Percentiles rank a stretch among this genome's conserved stretches.
phyloP scores from a whole-genome alignment of 306 rosid genomes.

The Ormosia emarginata region DNA sequence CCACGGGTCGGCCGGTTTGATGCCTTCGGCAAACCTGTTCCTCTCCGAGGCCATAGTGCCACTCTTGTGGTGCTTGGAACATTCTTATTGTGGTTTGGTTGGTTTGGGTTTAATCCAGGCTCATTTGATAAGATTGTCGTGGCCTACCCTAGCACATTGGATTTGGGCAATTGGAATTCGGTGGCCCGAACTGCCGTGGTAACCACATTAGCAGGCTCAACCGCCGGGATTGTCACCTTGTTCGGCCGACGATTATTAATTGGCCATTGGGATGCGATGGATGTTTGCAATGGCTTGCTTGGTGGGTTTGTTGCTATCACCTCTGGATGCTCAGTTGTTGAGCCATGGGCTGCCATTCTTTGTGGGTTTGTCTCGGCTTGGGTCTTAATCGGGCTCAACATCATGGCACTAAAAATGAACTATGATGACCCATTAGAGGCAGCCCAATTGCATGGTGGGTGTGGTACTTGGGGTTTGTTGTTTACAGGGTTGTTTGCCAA shows the following conservation, averaged over 20 bases:
- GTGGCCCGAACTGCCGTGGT: conserved; percentile 53
- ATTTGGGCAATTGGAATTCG: conserved; percentile 59
- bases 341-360: conserved; percentile 70
- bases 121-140: conserved; percentile 54
- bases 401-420: conserved; percentile 49
- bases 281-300: conserved; percentile 70
- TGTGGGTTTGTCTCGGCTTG: conserved; percentile 67
- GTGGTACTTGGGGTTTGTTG: conserved; percentile 73
- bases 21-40: conserved; percentile 40
- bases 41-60: conserved; percentile 60
- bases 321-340: conserved; percentile 72
- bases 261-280: conserved; percentile 73
- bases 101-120: conserved; percentile 75
- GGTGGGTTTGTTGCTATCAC: conserved; percentile 83
- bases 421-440: conserved; percentile 76
- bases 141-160: conserved; percentile 29
- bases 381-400: conserved; percentile 63
- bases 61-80: conserved; percentile 71
- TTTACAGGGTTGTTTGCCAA: conserved; percentile 80
- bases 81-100: conserved; percentile 73
- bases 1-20: conserved; percentile 70
- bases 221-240: conserved; percentile 48
- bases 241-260: conserved; percentile 51
- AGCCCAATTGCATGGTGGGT: conserved; percentile 74
- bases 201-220: conserved; percentile 58